A percentile compares a stretch with the other conserved stretches of the same genome.
These are phyloP conservation scores for Beauveria varroae DNA, from an alignment of 2,329 filamentous ascomycete species.

Conservation along the genomic window DNA sequence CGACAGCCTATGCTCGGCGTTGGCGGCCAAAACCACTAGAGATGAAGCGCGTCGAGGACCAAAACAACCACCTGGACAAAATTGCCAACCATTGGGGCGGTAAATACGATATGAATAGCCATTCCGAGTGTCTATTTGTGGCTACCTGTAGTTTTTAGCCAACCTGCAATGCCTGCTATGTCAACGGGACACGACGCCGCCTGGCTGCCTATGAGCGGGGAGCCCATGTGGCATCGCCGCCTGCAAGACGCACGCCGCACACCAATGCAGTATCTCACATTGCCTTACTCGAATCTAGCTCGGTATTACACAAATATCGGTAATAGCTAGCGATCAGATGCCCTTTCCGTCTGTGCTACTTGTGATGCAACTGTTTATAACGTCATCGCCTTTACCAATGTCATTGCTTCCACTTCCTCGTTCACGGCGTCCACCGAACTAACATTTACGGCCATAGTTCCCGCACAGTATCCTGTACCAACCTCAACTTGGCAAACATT, in stretches of 20 bases:
- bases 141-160: not conserved
- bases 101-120: not conserved
- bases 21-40: not conserved
- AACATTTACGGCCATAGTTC: constrained; percentile 46
- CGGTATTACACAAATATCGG: not conserved
- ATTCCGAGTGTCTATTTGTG: not conserved
- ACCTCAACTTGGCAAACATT: constrained; percentile 63
- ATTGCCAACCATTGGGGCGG: not conserved
- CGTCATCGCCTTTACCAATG: too few species aligned
- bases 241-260: not conserved
- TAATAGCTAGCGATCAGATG: too few species aligned
- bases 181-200: not conserved
- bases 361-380: not conserved
- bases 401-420: not conserved
- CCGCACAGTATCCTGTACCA: constrained; percentile 59
- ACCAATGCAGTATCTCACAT: not conserved
- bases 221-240: constrained; percentile 2
- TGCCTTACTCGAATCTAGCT: not conserved
- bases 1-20: not conserved
- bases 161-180: not conserved
- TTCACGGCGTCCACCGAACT: not conserved
- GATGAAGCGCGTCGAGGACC: not conserved
- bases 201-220: not conserved
- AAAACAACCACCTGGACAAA: too few species aligned
- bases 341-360: not conserved